Percentiles rank a stretch among this genome's conserved stretches.
Conservation (phyloP, 192 early-diverging fungal species). For the Coemansia sp. region DNA sequence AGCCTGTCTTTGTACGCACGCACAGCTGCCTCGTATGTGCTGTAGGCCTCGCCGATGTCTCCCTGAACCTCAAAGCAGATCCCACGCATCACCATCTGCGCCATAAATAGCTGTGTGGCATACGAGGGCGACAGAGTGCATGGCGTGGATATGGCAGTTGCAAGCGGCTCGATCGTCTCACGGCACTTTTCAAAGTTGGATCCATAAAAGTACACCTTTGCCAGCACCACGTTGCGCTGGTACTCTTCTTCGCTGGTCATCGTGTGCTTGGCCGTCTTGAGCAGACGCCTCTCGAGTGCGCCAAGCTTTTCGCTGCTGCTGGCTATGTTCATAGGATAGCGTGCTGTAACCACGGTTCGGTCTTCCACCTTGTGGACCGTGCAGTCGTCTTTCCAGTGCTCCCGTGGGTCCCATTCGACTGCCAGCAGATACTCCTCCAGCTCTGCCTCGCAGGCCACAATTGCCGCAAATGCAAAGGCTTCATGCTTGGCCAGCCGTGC, state of each 20-base stretch:
- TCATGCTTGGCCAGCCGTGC: slow-evolving; percentile 28
- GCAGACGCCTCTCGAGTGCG: slow-evolving; percentile 25
- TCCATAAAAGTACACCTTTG: slow-evolving; percentile 58
- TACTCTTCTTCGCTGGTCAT: slow-evolving; percentile 42
- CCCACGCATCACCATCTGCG: slow-evolving; percentile 60
- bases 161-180: slow-evolving; percentile 16
- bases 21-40: slow-evolving; percentile 56
- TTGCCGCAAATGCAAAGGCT: slow-evolving; percentile 24
- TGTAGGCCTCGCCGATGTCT: slow-evolving; percentile 47
- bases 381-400: slow-evolving; percentile 47
- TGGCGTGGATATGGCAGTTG: slow-evolving; percentile 35
- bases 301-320: slow-evolving; percentile 16
- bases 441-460: slow-evolving; percentile 34
- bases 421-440: slow-evolving; percentile 43
- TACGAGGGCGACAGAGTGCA: slow-evolving; percentile 58
- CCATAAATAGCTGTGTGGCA: slow-evolving; percentile 57
- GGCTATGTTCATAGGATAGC: slow-evolving; percentile 42
- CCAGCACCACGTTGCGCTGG: slow-evolving; percentile 55
- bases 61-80: slow-evolving; percentile 33
- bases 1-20: slow-evolving; percentile 25
- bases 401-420: slow-evolving; percentile 30
- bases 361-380: background rate
- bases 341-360: slow-evolving; percentile 1
- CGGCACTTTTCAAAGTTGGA: slow-evolving; percentile 51
- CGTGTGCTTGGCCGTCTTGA: slow-evolving; percentile 10